Evolutionary conservation across 2,329 filamentous ascomycete genomes (phyloP).

Genomic region (Dothideomycetes sp.): DNA sequence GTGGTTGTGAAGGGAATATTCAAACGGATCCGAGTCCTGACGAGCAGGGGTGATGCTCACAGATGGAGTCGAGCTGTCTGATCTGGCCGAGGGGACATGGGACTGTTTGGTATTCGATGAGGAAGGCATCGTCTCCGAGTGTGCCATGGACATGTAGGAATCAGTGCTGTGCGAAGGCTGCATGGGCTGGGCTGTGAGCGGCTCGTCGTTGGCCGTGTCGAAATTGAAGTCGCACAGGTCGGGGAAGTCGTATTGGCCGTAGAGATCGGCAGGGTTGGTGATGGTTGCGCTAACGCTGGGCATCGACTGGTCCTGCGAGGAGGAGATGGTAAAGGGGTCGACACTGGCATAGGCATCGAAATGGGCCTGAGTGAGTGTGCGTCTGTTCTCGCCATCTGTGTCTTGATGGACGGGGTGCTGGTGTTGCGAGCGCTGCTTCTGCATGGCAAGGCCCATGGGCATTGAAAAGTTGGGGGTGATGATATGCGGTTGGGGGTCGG

Average conservation of each 20-base stretch:
- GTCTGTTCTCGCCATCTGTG: slow-evolving; percentile 15
- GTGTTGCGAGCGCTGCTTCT: not conserved
- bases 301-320: not conserved
- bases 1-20: not conserved
- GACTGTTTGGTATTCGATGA: not conserved
- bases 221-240: slow-evolving; percentile 9
- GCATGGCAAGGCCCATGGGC: not conserved
- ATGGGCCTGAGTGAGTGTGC: slow-evolving; percentile 25
- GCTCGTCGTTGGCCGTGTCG: slow-evolving; percentile 1
- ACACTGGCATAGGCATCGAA: slow-evolving; percentile 23
- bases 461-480: not conserved
- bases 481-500: not conserved
- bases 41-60: slow-evolving; percentile 6
- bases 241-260: slow-evolving; percentile 2
- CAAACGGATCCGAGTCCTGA: slow-evolving; percentile 2
- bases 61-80: slow-evolving; percentile 3
- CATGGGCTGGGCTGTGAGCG: slow-evolving; percentile 2
- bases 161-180: slow-evolving; percentile 1
- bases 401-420: not conserved
- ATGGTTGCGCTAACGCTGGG: slow-evolving; percentile 2
- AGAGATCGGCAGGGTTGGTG: not conserved
- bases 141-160: slow-evolving; percentile 3
- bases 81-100: slow-evolving; percentile 3
- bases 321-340: not conserved
- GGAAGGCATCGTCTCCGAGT: not conserved